Evolutionary conservation across 352 stramenopile species (phyloP), one percentile per base, ranked within the genome.

Genomic region (Phytophthora europaea): DNA sequence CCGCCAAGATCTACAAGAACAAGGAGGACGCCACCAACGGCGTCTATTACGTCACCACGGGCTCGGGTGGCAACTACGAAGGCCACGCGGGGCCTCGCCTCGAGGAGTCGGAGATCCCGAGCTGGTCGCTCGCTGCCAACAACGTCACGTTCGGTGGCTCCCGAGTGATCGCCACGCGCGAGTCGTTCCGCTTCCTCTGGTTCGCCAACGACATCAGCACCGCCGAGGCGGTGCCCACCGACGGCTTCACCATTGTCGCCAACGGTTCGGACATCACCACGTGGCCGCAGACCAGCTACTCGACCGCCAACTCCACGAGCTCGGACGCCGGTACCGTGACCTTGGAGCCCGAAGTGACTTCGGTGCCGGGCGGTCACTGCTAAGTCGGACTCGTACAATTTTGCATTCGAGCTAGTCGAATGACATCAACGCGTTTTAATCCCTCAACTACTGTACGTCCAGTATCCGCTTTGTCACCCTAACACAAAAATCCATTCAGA

Each of bases 11-110:
- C 34, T 84, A 81, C 67, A 83, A 83, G 64, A 85, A 87, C 68
- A 83, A 84, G 56, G 67, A 76, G 51, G 75, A 85, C 59, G 33
- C 51, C 6, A 54, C 55, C 10, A 80, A 81, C 6, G 82, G 82
- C 6, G 68, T 83, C 15, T 87, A 87, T 66, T 69, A 89, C 65
- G 63, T 89, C 38, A 84, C 79, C 22, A 87, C 73, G 0, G 82
- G 82, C 1, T 83, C 79, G 0, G 82, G 72, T 38, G 82, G 82
- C 47, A 89, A 89, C 71, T 81, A 84, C 62, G 82, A 89, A 40
- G 82, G 79, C n/a, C 78, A 82, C 59, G 77, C 77, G 15, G 74
- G 70, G 12, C 72, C 73, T 20, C 81, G 78, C 3, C 72, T 88
- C 36, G 45, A 50, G 1, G 65, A 53, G n/a, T 70, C 74, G 3